Base-by-base conservation (phyloP, 2,329 filamentous ascomycete species). In the Passalora sequoiae region DNA sequence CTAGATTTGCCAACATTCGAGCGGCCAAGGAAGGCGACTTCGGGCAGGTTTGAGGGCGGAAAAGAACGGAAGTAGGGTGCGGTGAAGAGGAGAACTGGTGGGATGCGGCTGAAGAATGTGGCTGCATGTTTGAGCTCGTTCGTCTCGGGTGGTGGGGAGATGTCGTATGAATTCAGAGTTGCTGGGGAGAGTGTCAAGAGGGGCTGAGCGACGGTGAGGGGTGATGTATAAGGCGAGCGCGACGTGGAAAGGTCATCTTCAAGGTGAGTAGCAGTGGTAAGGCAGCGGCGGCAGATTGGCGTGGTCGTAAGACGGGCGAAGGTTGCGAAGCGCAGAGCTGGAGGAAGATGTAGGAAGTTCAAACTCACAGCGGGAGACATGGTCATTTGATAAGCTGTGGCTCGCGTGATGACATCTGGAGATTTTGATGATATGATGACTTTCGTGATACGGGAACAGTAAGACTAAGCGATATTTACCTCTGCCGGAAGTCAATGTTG, bases 1-100 rank as follows among this genome's bases (percentile, higher is more conserved):
- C 73, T 77, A 41, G 75, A 80, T 65, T 87, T 86, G 40, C 83
- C 83, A 4, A 84, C 82, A 57, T 87, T 87, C 28, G 76, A 81
- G 35, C 83, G 74, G 13, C 83, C 83, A 3, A 86, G 69, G 58
- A 87, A 84, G 29, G 76, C 77, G 10, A 83, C 73, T 67, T 84
- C 78, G 1, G 79, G 78, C 21, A 75, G 66, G 1, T 69, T 59
- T 1, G 70, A 72, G 43, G 69, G 66, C 6, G 78, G 75, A 46
- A 83, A 76, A 3, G 69, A 67, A 52, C 76, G 77, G 64, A 86
- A 86, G 45, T 76, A 71, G 12, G 71, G 69, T 5, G 75, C 72
- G 3, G 75, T 78, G 71, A 76, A 83, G 43, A 83, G 68, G 50
- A 81, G 73, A n/a, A 65, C 60, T 4, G 73, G 77, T 0, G 69